Conservation (phyloP, 345 rosid genomes). For the Theobroma cacao region DNA sequence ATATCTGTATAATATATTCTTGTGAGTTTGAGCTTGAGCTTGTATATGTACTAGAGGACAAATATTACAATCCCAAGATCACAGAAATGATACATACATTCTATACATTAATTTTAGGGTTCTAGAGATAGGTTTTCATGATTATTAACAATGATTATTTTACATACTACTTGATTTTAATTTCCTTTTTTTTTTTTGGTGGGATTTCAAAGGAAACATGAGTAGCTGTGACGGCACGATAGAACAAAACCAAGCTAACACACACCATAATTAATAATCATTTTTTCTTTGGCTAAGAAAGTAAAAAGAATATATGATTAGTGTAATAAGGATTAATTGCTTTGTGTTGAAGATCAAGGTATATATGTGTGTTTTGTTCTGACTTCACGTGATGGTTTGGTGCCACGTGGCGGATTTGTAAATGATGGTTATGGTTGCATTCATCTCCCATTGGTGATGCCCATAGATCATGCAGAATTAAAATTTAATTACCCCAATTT, state of each 20-base stretch:
- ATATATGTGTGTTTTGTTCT: neutral
- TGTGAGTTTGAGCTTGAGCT: neutral
- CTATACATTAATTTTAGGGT: neutral
- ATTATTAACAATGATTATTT: neutral
- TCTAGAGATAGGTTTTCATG: neutral
- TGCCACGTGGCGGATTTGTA: neutral
- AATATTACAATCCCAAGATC: neutral
- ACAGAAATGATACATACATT: neutral
- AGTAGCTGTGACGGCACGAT: slow-evolving; percentile 11
- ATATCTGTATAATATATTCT: neutral
- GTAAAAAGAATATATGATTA: neutral
- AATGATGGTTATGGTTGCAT: neutral
- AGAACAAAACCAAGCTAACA: neutral
- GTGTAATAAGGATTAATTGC: slow-evolving; percentile 4
- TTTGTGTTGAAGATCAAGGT: slow-evolving; percentile 9
- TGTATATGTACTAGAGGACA: neutral
- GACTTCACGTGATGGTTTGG: neutral
- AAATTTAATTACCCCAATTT: too few species aligned
- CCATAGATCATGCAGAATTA: neutral
- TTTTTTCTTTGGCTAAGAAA: neutral
- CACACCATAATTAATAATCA: neutral
- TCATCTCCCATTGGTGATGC: neutral
- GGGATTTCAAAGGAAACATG: neutral
- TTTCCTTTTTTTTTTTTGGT: neutral
- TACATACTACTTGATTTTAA: neutral